These are phyloP conservation scores for sorghum (Sorghum bicolor) DNA, from an alignment of 176 grass and related monocot genomes.

Conservation along the genomic window DNA sequence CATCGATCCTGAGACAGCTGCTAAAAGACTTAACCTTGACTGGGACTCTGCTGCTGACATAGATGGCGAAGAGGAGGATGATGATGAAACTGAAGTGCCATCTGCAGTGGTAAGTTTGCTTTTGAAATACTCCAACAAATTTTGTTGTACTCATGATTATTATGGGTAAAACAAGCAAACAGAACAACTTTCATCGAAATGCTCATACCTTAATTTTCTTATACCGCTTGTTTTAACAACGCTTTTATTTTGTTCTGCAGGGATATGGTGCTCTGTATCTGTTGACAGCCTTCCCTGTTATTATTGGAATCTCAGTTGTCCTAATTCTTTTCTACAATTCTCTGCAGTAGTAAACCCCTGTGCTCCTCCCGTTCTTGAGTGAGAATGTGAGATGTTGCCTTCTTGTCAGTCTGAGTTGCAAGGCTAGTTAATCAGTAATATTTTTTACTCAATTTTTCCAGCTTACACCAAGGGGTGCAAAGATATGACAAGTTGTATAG, in stretches of 20 bases:
- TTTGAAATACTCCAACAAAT: not conserved
- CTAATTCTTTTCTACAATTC: conserved; percentile 97
- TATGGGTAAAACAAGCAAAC: not conserved
- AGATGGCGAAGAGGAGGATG: conserved; percentile 50
- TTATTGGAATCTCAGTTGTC: conserved; percentile 83
- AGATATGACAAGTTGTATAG: conserved; percentile 7
- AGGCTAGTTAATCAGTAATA: too few relatives aligned
- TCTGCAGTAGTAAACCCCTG: conserved; percentile 53
- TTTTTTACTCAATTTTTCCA: not conserved
- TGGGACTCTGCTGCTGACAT: conserved; percentile 89
- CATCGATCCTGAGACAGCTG: conserved; percentile 72
- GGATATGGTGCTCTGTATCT: conserved; percentile 93
- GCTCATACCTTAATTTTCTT: not conserved
- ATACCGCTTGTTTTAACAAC: not conserved
- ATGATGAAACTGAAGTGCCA: conserved; percentile 70
- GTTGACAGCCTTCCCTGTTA: conserved; percentile 71
- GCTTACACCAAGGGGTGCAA: not conserved
- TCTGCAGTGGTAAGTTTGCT: conserved; percentile 65
- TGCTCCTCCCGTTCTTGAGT: conserved; percentile 13
- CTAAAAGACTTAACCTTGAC: conserved; percentile 89
- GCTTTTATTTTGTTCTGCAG: conserved; percentile 42
- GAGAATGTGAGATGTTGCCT: not conserved
- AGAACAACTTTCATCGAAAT: not conserved
- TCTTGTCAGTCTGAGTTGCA: conserved; percentile 28
- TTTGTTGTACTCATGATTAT: not conserved